These are phyloP conservation scores for Pascua sp. DNA, from an alignment of 1,284 basidiomycete species.

Conservation along the genomic window DNA sequence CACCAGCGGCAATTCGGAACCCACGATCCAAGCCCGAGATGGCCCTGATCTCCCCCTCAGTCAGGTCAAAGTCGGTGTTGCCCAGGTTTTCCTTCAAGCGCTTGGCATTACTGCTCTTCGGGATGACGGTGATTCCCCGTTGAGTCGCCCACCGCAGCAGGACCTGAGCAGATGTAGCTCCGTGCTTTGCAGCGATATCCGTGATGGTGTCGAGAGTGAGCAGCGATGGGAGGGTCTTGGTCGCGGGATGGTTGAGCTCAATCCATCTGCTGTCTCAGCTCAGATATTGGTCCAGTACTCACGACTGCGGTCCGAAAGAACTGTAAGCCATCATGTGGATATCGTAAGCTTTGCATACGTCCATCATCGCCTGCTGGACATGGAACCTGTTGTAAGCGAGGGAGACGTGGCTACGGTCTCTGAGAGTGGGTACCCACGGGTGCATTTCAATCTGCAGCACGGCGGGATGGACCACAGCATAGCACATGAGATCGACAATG, in stretches of 20 bases:
- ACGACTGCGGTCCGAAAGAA: conserved; percentile 63
- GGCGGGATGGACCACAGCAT: conserved; percentile 66
- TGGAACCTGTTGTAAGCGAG: conserved; percentile 48
- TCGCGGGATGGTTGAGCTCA: conserved; percentile 45
- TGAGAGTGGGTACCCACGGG: no score
- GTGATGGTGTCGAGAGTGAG: conserved; percentile 55
- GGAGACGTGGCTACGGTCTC: not conserved
- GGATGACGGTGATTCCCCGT: conserved; percentile 64
- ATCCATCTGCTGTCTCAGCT: conserved; percentile 55
- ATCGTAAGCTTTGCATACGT: conserved; percentile 57
- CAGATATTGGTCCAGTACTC: not conserved
- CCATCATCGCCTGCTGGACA: conserved; percentile 63
- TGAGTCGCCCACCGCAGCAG: conserved; percentile 44
- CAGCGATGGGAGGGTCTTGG: conserved; percentile 13
- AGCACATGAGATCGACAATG: conserved; percentile 52
- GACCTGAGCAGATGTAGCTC: conserved; percentile 36
- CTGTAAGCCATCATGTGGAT: conserved; percentile 75
- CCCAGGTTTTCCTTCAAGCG: conserved; percentile 63
- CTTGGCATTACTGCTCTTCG: conserved; percentile 49
- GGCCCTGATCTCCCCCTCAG: conserved; percentile 58
- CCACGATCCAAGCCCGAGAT: conserved; percentile 64
- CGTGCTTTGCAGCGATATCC: conserved; percentile 51
- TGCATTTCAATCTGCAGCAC: conserved; percentile 74
- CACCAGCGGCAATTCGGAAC: conserved; percentile 64
- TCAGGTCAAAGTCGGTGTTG: conserved; percentile 59